Conservation (phyloP, 148 eudicot species). For the Dianthus caryophyllus region DNA sequence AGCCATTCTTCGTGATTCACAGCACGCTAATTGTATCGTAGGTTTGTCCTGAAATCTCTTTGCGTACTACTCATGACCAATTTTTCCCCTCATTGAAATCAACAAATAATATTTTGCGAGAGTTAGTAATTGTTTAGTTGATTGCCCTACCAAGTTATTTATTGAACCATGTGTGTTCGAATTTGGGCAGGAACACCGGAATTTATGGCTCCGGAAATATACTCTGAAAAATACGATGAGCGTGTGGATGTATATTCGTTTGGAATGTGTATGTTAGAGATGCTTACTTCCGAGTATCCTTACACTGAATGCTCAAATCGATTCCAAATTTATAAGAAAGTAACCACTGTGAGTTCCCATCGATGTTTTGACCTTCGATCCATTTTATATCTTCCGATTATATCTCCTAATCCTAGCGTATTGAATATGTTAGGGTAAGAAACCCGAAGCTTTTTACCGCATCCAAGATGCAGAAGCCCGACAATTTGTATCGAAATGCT, state of each 20-base stretch:
- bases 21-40: conserved; percentile 74
- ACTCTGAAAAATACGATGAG: conserved; percentile 71
- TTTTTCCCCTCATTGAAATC: not conserved
- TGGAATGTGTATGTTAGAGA: conserved; percentile 85
- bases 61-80: not conserved
- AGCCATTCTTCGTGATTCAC: conserved; percentile 62
- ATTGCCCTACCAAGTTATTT: conserved; percentile 3
- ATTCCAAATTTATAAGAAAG: conserved; percentile 92
- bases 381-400: not conserved
- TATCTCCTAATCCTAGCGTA: not conserved
- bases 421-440: conserved; percentile 46
- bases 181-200: conserved; percentile 71
- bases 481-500: conserved; percentile 66
- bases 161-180: not conserved
- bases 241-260: conserved; percentile 84
- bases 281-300: conserved; percentile 80
- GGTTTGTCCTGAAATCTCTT: conserved; percentile 26
- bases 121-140: not conserved
- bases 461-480: conserved; percentile 56
- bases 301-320: conserved; percentile 80
- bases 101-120: not conserved
- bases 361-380: not conserved
- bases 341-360: conserved; percentile 44
- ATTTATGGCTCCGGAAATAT: conserved; percentile 91
- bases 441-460: conserved; percentile 58